These are phyloP conservation scores for Ilyonectria robusta DNA, from an alignment of 2,329 filamentous ascomycete species.

Conservation along the genomic window DNA sequence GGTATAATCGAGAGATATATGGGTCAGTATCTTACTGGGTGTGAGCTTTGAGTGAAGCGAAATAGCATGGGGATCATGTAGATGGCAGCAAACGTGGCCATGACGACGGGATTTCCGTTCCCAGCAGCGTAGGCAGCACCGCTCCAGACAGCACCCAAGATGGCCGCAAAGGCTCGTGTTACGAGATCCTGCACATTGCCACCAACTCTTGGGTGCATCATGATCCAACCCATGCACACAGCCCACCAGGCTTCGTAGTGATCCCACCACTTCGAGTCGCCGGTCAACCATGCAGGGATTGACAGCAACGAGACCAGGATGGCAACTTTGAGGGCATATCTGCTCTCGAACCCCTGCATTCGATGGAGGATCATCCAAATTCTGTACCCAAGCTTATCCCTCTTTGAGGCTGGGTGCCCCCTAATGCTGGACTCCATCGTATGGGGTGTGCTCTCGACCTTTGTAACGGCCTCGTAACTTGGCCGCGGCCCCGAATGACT, in stretches of 20 bases:
- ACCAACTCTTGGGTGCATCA: constrained; percentile 65
- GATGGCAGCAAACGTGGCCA: constrained; percentile 67
- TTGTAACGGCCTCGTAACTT: constrained; percentile 42
- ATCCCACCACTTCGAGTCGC: constrained; percentile 67
- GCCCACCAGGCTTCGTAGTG: constrained; percentile 71
- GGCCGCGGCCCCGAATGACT: constrained; percentile 44
- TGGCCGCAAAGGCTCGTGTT: constrained; percentile 63
- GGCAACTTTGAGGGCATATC: constrained; percentile 70
- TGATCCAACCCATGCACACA: constrained; percentile 70
- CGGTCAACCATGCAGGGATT: constrained; percentile 66
- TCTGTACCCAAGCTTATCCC: constrained; percentile 59
- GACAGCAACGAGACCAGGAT: constrained; percentile 66
- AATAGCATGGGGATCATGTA: constrained; percentile 74
- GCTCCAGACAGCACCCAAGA: constrained; percentile 69
- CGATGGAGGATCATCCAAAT: constrained; percentile 66
- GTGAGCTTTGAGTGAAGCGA: constrained; percentile 67
- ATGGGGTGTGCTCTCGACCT: constrained; percentile 53
- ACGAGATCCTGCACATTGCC: constrained; percentile 71
- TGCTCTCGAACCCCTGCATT: constrained; percentile 70
- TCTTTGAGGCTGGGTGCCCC: constrained; percentile 51
- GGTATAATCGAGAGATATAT: neutral
- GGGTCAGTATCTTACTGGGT: constrained; percentile 58
- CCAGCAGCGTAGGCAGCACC: constrained; percentile 66
- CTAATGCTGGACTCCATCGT: constrained; percentile 58
- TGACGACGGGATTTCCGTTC: constrained; percentile 67